phyloP scores from a whole-genome alignment of 2,329 filamentous ascomycete genomes.

The Chrysoporthe deuterocubensis region DNA sequence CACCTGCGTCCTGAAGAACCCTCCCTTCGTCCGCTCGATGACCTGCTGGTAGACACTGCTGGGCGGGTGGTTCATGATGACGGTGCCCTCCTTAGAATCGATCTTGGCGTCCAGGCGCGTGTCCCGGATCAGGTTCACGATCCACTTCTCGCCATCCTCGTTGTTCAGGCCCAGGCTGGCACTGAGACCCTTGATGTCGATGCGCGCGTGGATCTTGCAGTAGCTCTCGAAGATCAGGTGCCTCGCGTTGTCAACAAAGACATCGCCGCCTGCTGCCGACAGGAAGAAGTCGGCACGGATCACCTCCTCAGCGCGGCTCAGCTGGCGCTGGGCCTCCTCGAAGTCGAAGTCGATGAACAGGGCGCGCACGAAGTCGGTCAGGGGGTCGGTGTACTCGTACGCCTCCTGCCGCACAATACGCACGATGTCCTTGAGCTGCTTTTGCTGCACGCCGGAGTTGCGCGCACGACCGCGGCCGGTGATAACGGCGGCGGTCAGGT shows the following conservation, averaged over 20 bases:
- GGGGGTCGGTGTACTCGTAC: slow-evolving; percentile 95
- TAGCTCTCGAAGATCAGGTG: slow-evolving; percentile 98
- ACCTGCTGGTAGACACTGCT: slow-evolving; percentile 99
- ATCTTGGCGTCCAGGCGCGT: slow-evolving; percentile 98
- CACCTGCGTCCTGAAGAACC: slow-evolving; percentile 98
- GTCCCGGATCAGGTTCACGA: slow-evolving; percentile 98
- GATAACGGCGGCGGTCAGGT: slow-evolving; percentile 92
- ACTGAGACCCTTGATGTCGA: slow-evolving; percentile 97
- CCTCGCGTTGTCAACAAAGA: slow-evolving; percentile 90
- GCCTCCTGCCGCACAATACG: slow-evolving; percentile 95
- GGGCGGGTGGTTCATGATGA: slow-evolving; percentile 98
- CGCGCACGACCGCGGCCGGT: slow-evolving; percentile 82
- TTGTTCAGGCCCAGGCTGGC: slow-evolving; percentile 87
- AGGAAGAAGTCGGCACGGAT: slow-evolving; percentile 96
- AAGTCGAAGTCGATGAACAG: slow-evolving; percentile 97
- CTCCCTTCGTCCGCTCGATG: slow-evolving; percentile 98
- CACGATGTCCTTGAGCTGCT: slow-evolving; percentile 96
- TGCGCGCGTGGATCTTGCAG: slow-evolving; percentile 99
- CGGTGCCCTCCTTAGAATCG: slow-evolving; percentile 97
- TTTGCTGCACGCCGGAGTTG: slow-evolving; percentile 89
- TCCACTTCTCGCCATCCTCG: slow-evolving; percentile 99
- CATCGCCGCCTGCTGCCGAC: slow-evolving; percentile 72
- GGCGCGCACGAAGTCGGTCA: slow-evolving; percentile 95
- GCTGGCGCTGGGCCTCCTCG: slow-evolving; percentile 90
- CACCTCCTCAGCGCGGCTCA: slow-evolving; percentile 86